Evolutionary conservation across 2,329 filamentous ascomycete genomes (phyloP).

Genomic region (Verticillium alfalfae): DNA sequence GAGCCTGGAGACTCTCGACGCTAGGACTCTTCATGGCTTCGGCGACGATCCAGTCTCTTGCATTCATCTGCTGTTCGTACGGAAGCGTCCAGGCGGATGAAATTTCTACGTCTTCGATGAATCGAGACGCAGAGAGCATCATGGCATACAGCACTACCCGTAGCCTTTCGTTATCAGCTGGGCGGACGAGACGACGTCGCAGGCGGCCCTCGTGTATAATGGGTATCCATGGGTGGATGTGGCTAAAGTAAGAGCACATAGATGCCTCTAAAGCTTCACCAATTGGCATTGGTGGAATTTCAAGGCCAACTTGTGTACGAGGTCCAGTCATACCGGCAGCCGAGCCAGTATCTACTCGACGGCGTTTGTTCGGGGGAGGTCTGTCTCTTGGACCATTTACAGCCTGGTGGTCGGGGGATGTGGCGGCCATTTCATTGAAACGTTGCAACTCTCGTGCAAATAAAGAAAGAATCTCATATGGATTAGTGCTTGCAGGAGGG

Average conservation of each 20-base stretch:
- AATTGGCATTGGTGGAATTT: neutral
- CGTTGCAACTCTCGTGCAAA: conserved; percentile 5
- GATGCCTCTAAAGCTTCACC: conserved; percentile 13
- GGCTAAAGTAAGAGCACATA: conserved; percentile 25
- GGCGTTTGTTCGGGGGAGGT: neutral
- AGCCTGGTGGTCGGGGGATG: neutral
- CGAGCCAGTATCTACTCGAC: neutral
- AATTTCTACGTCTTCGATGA: conserved; percentile 18
- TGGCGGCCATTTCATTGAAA: neutral
- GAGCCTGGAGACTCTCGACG: conserved; percentile 25
- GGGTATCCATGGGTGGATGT: conserved; percentile 32
- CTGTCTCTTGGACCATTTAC: neutral
- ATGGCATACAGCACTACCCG: conserved; percentile 27
- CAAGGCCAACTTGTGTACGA: neutral
- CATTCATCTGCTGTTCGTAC: conserved; percentile 12
- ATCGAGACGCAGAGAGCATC: conserved; percentile 16
- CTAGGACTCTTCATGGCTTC: conserved; percentile 19
- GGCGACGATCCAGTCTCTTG: conserved; percentile 15
- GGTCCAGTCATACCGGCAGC: neutral
- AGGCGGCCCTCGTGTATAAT: conserved; percentile 26
- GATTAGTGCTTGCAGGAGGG: conserved; percentile 2
- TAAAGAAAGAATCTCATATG: conserved; percentile 6
- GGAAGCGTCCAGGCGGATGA: conserved; percentile 6
- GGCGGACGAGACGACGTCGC: conserved; percentile 15
- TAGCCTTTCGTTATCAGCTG: conserved; percentile 15